These are phyloP conservation scores for Amanita pseudoporphyria DNA, from an alignment of 768 basidiomycete genomes.

Conservation along the genomic window DNA sequence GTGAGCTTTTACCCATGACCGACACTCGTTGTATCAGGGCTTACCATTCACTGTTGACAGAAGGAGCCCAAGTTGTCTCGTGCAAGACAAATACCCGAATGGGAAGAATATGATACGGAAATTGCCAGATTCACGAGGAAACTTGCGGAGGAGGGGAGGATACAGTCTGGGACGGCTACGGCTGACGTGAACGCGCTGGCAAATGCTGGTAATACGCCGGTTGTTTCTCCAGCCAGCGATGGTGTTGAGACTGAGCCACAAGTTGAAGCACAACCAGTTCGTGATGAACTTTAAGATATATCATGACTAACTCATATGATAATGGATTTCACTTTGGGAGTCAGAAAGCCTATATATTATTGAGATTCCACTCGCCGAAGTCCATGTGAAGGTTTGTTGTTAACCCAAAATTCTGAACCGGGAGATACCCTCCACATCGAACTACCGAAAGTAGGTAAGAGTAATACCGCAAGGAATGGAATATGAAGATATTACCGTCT, in stretches of 20 bases:
- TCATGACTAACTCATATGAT: not conserved
- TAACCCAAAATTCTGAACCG: too few relatives aligned
- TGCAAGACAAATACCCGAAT: constrained; percentile 93
- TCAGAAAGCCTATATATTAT: too few relatives aligned
- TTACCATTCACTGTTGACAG: constrained; percentile 27
- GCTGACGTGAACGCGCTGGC: constrained; percentile 66
- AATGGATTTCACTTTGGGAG: too few relatives aligned
- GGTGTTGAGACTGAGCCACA: not conserved
- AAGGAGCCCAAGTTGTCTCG: constrained; percentile 95
- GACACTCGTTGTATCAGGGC: constrained; percentile 1
- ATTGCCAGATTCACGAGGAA: constrained; percentile 75
- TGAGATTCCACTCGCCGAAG: too few relatives aligned
- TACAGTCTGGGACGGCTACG: constrained; percentile 56
- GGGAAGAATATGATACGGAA: constrained; percentile 91
- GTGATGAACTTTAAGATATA: not conserved
- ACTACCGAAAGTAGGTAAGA: too few relatives aligned
- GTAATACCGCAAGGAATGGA: too few relatives aligned
- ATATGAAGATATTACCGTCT: too few relatives aligned
- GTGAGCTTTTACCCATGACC: constrained; percentile 36
- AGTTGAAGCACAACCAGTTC: not conserved
- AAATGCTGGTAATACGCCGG: constrained; percentile 20
- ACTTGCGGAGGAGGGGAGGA: constrained; percentile 60
- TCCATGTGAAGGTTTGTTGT: too few relatives aligned
- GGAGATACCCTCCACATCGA: too few relatives aligned
- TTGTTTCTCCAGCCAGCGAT: not conserved